These are phyloP conservation scores for Megacollybia platyphylla DNA, from an alignment of 1,284 basidiomycete genomes.

Conservation along the genomic window DNA sequence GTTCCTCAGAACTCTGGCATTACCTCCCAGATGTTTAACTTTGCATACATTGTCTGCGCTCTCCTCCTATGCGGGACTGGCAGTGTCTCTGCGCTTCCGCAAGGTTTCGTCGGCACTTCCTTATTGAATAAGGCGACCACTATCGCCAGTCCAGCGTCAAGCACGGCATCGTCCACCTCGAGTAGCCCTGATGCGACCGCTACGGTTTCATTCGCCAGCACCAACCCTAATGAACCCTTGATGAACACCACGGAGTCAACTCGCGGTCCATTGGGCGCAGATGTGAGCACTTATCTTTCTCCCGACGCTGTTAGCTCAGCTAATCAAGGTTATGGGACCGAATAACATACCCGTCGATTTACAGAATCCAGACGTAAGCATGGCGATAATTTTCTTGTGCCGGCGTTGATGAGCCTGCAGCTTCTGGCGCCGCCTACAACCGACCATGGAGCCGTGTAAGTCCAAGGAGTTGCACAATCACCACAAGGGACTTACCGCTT, in stretches of 20 bases:
- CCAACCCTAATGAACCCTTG: slow-evolving; percentile 33
- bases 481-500: not conserved
- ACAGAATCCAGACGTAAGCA: slow-evolving; percentile 37
- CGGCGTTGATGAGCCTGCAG: slow-evolving; percentile 30
- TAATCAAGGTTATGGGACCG: slow-evolving; percentile 36
- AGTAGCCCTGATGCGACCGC: slow-evolving; percentile 8
- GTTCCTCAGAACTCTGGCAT: too few species aligned
- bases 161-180: not conserved
- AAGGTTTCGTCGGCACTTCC: too few species aligned
- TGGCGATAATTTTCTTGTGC: slow-evolving; percentile 21
- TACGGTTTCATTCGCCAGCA: slow-evolving; percentile 35
- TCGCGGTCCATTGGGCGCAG: slow-evolving; percentile 10
- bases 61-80: too few species aligned
- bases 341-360: slow-evolving; percentile 36
- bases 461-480: slow-evolving; percentile 7
- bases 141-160: not conserved
- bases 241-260: slow-evolving; percentile 15
- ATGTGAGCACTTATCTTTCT: slow-evolving; percentile 7
- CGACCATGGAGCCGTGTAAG: slow-evolving; percentile 51
- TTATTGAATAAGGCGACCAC: not conserved
- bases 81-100: too few species aligned
- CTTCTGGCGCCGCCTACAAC: slow-evolving; percentile 50
- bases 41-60: too few species aligned
- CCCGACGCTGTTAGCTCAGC: slow-evolving; percentile 23
- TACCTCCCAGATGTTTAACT: too few species aligned